Base-by-base conservation (phyloP, 2,329 filamentous ascomycete genomes). In the Monosporascus cannonballus region DNA sequence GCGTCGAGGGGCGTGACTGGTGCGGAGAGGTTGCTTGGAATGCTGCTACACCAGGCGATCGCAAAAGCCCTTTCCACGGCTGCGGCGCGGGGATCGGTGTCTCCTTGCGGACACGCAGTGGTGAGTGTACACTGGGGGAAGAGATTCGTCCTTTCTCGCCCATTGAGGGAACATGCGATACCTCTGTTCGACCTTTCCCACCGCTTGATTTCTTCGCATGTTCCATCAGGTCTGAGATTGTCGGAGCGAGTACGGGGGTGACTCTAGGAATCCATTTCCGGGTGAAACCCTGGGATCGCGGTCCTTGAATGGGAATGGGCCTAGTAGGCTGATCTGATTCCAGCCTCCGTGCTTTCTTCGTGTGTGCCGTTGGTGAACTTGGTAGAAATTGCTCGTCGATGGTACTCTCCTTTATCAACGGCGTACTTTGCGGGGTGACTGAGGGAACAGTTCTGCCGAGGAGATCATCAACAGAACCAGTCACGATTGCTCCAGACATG, bases 21-120 rank as follows among this genome's bases (percentile, higher is more conserved):
- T 36, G 36, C 8, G 30, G 48, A 27, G 18, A 44, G 18, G 25
- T 27, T 37, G 47, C 14, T 22, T 34, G 15, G 34, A 20, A 14
- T 22, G 38, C 2, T 20, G 53, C 49, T 38, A 45, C 48, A 34
- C 39, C 18, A 15, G 42, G 37, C 47, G 41, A 44, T 38, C 49
- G 36, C 46, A 34, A 38, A 24, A 47, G 25, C 22, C 47, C 48
- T 47, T 18, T 47, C 56, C 56, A 62, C 38, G 60, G 58, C 49
- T 59, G 52, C 20, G 60, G 56, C 36, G 56, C 53, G 39, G 60
- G 55, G 18, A 59, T 39, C 2, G 53, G 56, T 11, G 56, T 60
- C 47, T 56, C n/a, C 18, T 27, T 48, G 42, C 42, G 42, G 30
- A 22, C 14, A 25, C 11, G 5, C 14, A 18, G 9, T n/a, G 42